phyloP scores from a whole-genome alignment of 225 moss, liverwort and hornwort genomes.

The Asterella californica region DNA sequence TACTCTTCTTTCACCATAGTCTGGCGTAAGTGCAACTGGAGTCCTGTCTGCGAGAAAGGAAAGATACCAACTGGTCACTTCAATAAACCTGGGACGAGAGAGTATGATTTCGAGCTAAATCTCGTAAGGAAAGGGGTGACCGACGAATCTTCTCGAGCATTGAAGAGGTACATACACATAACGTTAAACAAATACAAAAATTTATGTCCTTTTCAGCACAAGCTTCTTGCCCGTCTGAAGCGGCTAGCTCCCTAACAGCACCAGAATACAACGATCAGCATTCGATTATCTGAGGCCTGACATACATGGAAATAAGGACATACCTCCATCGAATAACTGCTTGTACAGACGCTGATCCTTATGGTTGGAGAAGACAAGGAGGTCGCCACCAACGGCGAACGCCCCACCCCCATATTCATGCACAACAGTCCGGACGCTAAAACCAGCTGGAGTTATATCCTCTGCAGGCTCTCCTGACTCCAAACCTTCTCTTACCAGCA shows the following conservation, averaged over 20 bases:
- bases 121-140: no score
- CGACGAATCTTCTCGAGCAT: neutral
- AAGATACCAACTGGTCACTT: no score
- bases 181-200: neutral
- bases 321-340: constrained; percentile 68
- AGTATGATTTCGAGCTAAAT: neutral
- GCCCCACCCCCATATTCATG: constrained; percentile 91
- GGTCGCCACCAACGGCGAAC: constrained; percentile 55
- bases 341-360: constrained; percentile 84
- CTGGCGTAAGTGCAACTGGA: constrained; percentile 62
- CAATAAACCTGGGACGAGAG: neutral
- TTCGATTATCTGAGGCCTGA: neutral
- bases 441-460: constrained; percentile 74
- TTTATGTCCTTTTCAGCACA: neutral
- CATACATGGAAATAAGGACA: neutral
- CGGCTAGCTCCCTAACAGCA: neutral
- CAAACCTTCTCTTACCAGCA: constrained; percentile 64
- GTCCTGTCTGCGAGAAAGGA: constrained; percentile 51
- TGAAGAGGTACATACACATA: neutral
- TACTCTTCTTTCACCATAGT: constrained; percentile 54
- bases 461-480: constrained; percentile 51
- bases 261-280: neutral
- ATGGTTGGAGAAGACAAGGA: constrained; percentile 71
- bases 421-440: constrained; percentile 67
- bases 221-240: neutral